Percentiles rank a stretch among this genome's conserved stretches.
phyloP scores from a whole-genome alignment of 2,329 filamentous ascomycete genomes.

The Colletotrichum simmondsii region DNA sequence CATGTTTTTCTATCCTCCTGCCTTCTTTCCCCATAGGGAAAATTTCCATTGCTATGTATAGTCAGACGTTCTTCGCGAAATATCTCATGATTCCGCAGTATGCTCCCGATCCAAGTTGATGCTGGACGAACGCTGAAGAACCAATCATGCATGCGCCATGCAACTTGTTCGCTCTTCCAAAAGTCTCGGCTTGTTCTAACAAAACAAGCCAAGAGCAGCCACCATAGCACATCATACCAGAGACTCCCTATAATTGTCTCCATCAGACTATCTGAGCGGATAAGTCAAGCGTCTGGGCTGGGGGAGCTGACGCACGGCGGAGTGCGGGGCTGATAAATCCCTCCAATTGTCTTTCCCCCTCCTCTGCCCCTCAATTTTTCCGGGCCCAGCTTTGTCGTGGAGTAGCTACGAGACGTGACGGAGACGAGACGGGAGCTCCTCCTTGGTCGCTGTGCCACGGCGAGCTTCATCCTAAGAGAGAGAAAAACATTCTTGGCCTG shows the following conservation, averaged over 20 bases:
- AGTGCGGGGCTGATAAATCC: constrained; percentile 34
- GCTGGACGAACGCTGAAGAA: constrained; percentile 2
- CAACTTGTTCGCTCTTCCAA: neutral
- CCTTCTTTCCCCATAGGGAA: neutral
- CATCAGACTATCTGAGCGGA: neutral
- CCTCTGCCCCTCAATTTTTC: constrained; percentile 50
- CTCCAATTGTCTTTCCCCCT: constrained; percentile 39
- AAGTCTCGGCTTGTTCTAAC: neutral
- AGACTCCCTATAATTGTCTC: neutral
- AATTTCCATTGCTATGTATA: neutral
- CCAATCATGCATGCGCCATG: neutral
- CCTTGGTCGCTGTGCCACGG: neutral
- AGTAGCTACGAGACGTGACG: constrained; percentile 11
- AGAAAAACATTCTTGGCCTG: constrained; percentile 5
- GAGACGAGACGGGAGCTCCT: constrained; percentile 14
- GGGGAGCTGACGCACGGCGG: constrained; percentile 28
- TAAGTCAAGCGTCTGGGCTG: neutral
- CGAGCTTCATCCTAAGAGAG: constrained; percentile 22
- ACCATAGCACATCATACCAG: neutral
- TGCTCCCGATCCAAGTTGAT: neutral
- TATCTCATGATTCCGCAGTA: neutral
- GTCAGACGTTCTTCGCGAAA: neutral
- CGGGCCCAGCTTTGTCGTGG: constrained; percentile 36
- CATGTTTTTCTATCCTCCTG: neutral
- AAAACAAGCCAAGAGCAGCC: neutral